Evolutionary conservation across 495 filamentous ascomycete genomes (phyloP).

Genomic region (Hyaloscypha variabilis): DNA sequence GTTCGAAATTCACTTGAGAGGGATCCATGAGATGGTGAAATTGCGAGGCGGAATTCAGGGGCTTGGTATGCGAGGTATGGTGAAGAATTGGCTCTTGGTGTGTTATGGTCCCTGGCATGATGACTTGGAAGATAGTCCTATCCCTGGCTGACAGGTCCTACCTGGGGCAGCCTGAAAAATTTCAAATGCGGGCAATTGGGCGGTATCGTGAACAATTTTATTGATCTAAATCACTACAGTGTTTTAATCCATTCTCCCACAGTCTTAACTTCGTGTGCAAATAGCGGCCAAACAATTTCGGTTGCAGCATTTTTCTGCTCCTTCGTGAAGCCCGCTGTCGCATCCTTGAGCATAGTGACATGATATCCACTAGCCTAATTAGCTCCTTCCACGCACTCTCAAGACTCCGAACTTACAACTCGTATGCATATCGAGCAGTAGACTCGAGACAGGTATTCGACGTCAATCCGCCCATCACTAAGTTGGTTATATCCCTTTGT

Average conservation of each 20-base stretch:
- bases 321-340: constrained; percentile 22
- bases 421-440: constrained; percentile 31
- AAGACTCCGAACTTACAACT: constrained; percentile 21
- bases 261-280: constrained; percentile 26
- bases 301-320: constrained; percentile 23
- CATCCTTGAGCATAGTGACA: constrained; percentile 25
- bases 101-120: constrained; percentile 25
- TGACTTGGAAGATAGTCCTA: constrained; percentile 14
- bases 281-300: constrained; percentile 29
- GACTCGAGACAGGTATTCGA: constrained; percentile 32
- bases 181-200: background rate
- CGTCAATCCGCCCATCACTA: constrained; percentile 29
- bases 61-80: constrained; percentile 26
- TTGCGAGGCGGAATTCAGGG: constrained; percentile 19
- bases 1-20: constrained; percentile 24
- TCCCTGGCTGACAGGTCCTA: background rate
- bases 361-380: constrained; percentile 17
- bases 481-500: constrained; percentile 29
- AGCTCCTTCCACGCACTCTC: background rate
- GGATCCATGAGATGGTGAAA: constrained; percentile 25
- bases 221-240: constrained; percentile 1
- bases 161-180: background rate
- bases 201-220: background rate
- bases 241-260: constrained; percentile 24
- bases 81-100: constrained; percentile 23